Evolutionary conservation across 225 moss, liverwort and hornwort genomes (phyloP), one percentile per base, ranked within the genome.

Genomic region (Asterella californica): DNA sequence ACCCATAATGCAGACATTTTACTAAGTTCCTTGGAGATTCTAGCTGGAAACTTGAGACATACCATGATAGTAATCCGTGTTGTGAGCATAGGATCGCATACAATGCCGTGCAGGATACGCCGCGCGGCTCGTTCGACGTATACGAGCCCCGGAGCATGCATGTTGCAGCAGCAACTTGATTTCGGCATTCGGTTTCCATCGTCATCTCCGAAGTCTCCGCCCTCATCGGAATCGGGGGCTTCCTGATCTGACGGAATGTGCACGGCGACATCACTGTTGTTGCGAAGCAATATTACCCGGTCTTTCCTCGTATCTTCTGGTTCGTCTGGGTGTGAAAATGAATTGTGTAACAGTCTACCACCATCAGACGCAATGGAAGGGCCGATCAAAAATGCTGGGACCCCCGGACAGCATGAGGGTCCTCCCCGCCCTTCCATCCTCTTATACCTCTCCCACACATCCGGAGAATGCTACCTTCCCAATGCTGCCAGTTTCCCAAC

Each of bases 201-300:
- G 61, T 82, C 85, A 18, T 75, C 61, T 33, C 73, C 15, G 32
- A 47, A 29, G 63, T 79, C 79, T 48, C 47, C 67, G 38, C 38
- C 79, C 14, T 78, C 57, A 45, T 69, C 50, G 1, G 80, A 76
- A n/a, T 59, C 66, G 59, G 78, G n/a, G 5, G 25, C 80, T 69
- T 87, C 87, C 76, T 78, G 84, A 75, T 87, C 87, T 15, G 87
- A 87, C 37, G 87, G 82, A 80, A 87, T 84, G 78, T 87, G 87
- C 50, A 84, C 84, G 6, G 84, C 81, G 60, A 76, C 81, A 76
- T 84, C 84, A 63, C 87, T 82, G 25, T 82, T 87, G 49, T 84
- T 86, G 15, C 86, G 84, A n/a, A 87, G 84, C 78, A 87, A 73
- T 15, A 83, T 82, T 72, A 82, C 84, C 79, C 79, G 72, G 76